Evolutionary conservation across 768 basidiomycete genomes (phyloP), one percentile per base, ranked within the genome.

Genomic region (Phylloporus sp.): DNA sequence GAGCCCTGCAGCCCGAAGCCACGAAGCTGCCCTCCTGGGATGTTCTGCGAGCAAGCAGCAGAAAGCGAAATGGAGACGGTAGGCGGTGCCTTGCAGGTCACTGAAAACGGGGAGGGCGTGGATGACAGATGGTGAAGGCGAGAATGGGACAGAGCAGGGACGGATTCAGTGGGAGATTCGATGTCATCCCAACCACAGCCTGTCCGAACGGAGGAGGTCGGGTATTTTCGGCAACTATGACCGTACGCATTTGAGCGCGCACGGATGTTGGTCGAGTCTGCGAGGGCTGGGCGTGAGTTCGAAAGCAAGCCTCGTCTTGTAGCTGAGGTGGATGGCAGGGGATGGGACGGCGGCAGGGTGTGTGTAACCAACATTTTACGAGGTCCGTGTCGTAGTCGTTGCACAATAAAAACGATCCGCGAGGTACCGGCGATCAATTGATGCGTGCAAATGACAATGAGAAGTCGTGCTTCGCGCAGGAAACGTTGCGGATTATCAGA

Each of bases 51-150:
- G 18, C 62, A 56, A 29, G 60, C 62, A 20, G 64, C 69, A 37
- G 71, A 67, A 37, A 72, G 53, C 0, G 68, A 71, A 36, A 72
- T 56, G 6, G 65, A 71, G 21, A 72, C 64, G 1, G 71, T 72
- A 6, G 71, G 68, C 5, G 62, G 61, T 9, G 69, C 69, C 43
- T 72, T 72, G 46, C 37, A 52, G n/a, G 61, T 45, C 33, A 56
- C 49, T 0, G 37, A 46, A 39, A 59, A 68, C 17, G 47, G 52
- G n/a, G 58, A 55, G 17, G 47, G 29, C 8, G 49, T 21, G 22
- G 46, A 27, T 9, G 50, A 39, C 11, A 39, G 29, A 38, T 41
- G 31, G 27, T 45, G 48, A 14, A 45, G 38, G 17, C 48, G 60
- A 43, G 54, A 21, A 21, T 52, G 36, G 5, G 6, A 21, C 1